A percentile compares a stretch with the other conserved stretches of the same genome.
Evolutionary conservation across 2,329 filamentous ascomycete species (phyloP).

Genomic region (Monilinia fructigena): DNA sequence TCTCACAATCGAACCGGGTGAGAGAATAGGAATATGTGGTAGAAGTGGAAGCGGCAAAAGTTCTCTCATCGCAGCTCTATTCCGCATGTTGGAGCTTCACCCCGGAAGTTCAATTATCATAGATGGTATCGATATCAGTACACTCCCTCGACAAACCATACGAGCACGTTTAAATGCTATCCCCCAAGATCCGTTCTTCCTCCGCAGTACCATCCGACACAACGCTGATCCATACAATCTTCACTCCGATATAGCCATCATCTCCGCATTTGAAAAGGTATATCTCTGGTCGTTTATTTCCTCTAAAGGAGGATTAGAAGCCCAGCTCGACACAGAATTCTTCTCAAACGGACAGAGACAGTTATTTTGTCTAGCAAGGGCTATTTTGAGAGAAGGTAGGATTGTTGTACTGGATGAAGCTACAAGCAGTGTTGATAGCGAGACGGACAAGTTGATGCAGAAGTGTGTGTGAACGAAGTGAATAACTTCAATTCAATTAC

Average conservation of each 20-base stretch:
- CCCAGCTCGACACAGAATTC: constrained; percentile 54
- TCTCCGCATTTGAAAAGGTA: constrained; percentile 47
- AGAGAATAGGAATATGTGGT: constrained; percentile 52
- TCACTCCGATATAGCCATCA: constrained; percentile 45
- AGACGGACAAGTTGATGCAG: constrained; percentile 57
- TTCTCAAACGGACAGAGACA: constrained; percentile 59
- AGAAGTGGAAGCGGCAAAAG: constrained; percentile 47
- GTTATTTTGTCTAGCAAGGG: constrained; percentile 49
- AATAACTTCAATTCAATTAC: no score
- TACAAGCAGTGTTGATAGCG: constrained; percentile 53
- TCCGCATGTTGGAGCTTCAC: constrained; percentile 50
- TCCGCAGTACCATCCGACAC: constrained; percentile 48
- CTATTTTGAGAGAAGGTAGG: constrained; percentile 43
- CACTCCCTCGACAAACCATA: constrained; percentile 46
- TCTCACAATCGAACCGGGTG: constrained; percentile 52
- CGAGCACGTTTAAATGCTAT: constrained; percentile 45
- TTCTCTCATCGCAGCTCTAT: constrained; percentile 48
- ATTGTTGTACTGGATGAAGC: constrained; percentile 47
- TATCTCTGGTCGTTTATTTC: constrained; percentile 35
- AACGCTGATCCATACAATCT: constrained; percentile 48
- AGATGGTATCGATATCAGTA: constrained; percentile 49
- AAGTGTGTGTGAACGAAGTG: no score
- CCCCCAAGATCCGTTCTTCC: constrained; percentile 52
- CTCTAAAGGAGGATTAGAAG: constrained; percentile 31
- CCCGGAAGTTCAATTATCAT: constrained; percentile 45